Conservation (phyloP, 352 stramenopile genomes). For the Nothophytophthora sp. region DNA sequence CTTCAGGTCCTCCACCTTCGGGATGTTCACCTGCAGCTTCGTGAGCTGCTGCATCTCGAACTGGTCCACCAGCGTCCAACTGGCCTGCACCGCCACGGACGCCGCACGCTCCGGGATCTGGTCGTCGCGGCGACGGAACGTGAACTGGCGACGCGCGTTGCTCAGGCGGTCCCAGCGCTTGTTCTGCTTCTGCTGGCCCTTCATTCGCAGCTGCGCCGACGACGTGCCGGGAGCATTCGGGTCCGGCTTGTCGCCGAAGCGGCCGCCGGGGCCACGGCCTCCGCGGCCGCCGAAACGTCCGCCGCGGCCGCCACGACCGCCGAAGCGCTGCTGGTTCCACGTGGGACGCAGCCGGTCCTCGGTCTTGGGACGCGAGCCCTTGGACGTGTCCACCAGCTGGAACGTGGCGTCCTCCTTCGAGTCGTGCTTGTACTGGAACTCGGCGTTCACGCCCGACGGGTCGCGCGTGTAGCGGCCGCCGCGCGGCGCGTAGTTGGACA, state of each 20-base stretch:
- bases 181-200: slow-evolving; percentile 88
- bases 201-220: slow-evolving; percentile 74
- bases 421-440: slow-evolving; percentile 96
- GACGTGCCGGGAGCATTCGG: slow-evolving; percentile 43
- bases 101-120: slow-evolving; percentile 85
- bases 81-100: slow-evolving; percentile 90
- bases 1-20: slow-evolving; percentile 87
- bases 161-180: slow-evolving; percentile 82
- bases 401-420: slow-evolving; percentile 91
- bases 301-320: slow-evolving; percentile 45
- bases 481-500: slow-evolving; percentile 71
- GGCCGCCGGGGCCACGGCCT: slow-evolving; percentile 23
- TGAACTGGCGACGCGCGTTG: slow-evolving; percentile 75
- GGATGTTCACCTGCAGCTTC: slow-evolving; percentile 93
- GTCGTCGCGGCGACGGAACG: slow-evolving; percentile 65
- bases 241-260: slow-evolving; percentile 39
- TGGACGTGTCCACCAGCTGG: slow-evolving; percentile 94
- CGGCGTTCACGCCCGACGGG: slow-evolving; percentile 86
- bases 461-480: slow-evolving; percentile 59
- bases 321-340: slow-evolving; percentile 88
- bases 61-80: slow-evolving; percentile 95
- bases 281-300: slow-evolving; percentile 28
- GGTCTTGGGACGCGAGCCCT: slow-evolving; percentile 76
- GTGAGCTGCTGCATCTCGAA: slow-evolving; percentile 96
- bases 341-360: slow-evolving; percentile 79